Conservation (phyloP, 768 basidiomycete species). For the Daedaleopsis nitida region DNA sequence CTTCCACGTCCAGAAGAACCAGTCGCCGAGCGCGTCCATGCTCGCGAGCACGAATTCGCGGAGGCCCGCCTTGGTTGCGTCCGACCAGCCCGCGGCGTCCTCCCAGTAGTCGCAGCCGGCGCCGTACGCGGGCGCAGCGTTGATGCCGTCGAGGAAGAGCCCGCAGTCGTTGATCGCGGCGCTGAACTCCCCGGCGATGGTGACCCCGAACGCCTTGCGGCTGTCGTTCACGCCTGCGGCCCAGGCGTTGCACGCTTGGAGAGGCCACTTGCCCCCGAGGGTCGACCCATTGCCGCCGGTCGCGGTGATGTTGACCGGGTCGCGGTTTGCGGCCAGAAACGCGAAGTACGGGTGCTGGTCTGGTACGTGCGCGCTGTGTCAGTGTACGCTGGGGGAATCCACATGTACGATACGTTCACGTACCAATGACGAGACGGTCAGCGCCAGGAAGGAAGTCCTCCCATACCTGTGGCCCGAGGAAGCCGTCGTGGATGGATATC, state of each 20-base stretch:
- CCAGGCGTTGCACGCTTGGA: conserved; percentile 45
- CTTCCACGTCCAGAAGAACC: conserved; percentile 83
- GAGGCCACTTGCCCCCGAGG: conserved; percentile 30
- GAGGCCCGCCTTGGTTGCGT: conserved; percentile 50
- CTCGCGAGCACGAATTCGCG: conserved; percentile 50
- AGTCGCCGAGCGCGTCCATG: conserved; percentile 68
- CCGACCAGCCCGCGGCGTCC: conserved; percentile 52
- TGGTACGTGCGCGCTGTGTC: not conserved
- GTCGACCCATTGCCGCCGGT: conserved; percentile 28
- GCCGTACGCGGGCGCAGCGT: conserved; percentile 23
- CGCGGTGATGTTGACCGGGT: conserved; percentile 43
- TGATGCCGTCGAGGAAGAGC: conserved; percentile 40
- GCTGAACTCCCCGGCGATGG: conserved; percentile 74
- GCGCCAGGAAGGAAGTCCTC: conserved; percentile 42
- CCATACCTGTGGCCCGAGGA: conserved; percentile 47
- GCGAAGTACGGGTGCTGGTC: conserved; percentile 49
- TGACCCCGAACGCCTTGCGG: conserved; percentile 61
- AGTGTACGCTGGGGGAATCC: no score
- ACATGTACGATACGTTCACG: not conserved
- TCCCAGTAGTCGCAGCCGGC: conserved; percentile 45
- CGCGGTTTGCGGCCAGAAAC: conserved; percentile 36
- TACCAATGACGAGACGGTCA: conserved; percentile 48
- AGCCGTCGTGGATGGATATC: conserved; percentile 56
- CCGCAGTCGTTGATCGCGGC: conserved; percentile 68
- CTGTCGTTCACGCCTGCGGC: conserved; percentile 35